Evolutionary conservation across 1,139 yeast genomes (phyloP), one percentile per base, ranked within the genome.

Genomic region (Taphrina flavorubra): DNA sequence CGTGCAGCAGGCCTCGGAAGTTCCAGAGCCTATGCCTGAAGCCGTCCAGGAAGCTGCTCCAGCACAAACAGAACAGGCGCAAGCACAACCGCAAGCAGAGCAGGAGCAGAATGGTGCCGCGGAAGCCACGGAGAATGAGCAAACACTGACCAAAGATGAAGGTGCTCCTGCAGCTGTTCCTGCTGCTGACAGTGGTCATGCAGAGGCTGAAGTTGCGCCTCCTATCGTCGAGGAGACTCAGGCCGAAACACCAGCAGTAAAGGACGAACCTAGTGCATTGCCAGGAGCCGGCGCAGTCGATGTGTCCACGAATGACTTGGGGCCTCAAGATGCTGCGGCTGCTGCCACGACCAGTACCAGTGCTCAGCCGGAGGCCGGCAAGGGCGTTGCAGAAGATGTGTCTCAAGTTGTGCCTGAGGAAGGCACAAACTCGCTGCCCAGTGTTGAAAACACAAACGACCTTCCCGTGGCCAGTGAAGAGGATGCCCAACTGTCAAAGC

Each of bases 1-100:
- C 1, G 60, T 56, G n/a, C 49, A 37, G 36, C 49, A 37, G 37
- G 57, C 40, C 7, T 37, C 57, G 16, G 46, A 37, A 16, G 10
- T 56, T 3, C 60, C 46, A 14, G 60, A 56, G 36, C 60, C 60
- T 1, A 25, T 56, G 34, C 49, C 49, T 11, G 53, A 49, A 49
- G 53, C 53, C 34, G 53, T 49, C 2, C 36, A 20, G 36, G 53
- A 49, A 20, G 36, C 53, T 8, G 6, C 18, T n/a, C 49, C 25
- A 31, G n/a, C 46, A 11, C n/a, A 39, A 18, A 31, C 25, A 18
- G 36, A 39, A 31, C 49, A 56, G 40, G 20, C 60, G 11, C 42
- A 53, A 34, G 11, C 51, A 18, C 16, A 46, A 46, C 34, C 53
- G 36, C 36, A 20, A 20, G 36, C 31, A 20, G 47, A n/a, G 4